Percentiles rank a stretch among this genome's conserved stretches.
Conservation (phyloP, 2,329 filamentous ascomycete genomes). For the Aspergillus novofumigatus region DNA sequence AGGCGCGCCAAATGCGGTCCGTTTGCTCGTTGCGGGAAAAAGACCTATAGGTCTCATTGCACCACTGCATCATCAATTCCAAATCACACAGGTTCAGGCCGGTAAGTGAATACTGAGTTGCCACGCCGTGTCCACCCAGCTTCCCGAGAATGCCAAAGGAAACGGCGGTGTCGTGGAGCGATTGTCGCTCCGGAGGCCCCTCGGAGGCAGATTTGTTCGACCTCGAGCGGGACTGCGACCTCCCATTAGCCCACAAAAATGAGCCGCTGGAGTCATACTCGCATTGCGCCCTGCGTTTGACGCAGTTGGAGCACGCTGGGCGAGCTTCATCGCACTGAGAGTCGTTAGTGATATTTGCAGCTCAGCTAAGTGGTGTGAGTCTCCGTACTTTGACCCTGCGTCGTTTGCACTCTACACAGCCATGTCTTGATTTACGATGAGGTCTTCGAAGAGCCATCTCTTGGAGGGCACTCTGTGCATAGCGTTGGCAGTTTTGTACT, state of each 20-base stretch:
- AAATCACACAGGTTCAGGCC: conserved; percentile 43
- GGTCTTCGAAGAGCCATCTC: conserved; percentile 31
- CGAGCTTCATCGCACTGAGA: conserved; percentile 30
- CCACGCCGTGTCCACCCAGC: conserved; percentile 11
- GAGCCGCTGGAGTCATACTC: conserved; percentile 30
- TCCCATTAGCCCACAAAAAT: conserved; percentile 31
- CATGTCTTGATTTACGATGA: conserved; percentile 34
- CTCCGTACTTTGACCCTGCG: conserved; percentile 30
- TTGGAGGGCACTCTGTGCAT: neutral
- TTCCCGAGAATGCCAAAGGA: conserved; percentile 23
- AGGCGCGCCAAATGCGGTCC: conserved; percentile 31
- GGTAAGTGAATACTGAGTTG: conserved; percentile 7
- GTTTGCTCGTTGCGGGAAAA: conserved; percentile 26
- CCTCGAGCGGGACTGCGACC: conserved; percentile 9
- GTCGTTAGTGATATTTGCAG: neutral
- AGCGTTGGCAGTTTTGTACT: neutral
- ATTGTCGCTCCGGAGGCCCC: conserved; percentile 13
- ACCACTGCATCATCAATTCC: conserved; percentile 42
- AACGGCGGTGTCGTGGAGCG: conserved; percentile 10
- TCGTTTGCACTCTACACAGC: conserved; percentile 33
- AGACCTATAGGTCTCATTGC: conserved; percentile 30
- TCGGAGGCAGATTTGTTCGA: conserved; percentile 19
- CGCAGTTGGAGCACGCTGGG: conserved; percentile 30
- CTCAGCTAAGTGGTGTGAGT: neutral
- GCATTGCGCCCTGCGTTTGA: conserved; percentile 28